phyloP scores from a whole-genome alignment of 73 alveolate species.

The Uronychia setigera region DNA sequence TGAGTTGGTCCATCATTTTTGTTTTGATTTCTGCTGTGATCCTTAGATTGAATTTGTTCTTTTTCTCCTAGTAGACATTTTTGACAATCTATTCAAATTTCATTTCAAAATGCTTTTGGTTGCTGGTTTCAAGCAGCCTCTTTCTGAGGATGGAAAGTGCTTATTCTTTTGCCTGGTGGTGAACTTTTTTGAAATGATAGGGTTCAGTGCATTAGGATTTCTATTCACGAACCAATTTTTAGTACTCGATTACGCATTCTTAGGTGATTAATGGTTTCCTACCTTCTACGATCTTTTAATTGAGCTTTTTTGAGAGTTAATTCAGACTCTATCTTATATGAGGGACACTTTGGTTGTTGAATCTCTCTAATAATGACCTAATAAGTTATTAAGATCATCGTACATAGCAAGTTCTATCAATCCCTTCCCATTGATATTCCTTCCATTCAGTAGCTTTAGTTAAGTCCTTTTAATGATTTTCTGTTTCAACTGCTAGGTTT shows the following conservation, averaged over 20 bases:
- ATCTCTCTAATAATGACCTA: neutral
- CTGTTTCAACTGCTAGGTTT: constrained; percentile 76
- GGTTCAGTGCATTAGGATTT: neutral
- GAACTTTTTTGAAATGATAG: neutral
- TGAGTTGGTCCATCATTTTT: too few species aligned
- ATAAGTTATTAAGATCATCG: too few species aligned
- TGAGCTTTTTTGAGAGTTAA: neutral
- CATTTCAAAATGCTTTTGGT: neutral
- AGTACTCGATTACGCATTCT: neutral
- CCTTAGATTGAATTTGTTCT: neutral
- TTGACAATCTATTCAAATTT: neutral
- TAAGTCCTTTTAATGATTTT: constrained; percentile 42
- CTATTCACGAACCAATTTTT: neutral
- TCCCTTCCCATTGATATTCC: neutral
- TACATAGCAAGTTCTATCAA: neutral
- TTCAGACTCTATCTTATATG: neutral
- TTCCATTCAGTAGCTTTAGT: constrained; percentile 69
- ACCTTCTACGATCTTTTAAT: neutral
- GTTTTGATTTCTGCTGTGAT: neutral
- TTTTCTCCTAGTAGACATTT: neutral
- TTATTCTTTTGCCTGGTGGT: neutral
- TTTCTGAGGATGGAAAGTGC: neutral
- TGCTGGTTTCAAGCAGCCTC: neutral
- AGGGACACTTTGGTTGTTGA: neutral
- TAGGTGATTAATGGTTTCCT: neutral